Conservation (phyloP, 2,329 filamentous ascomycete species). For the Myriosclerotinia curreyana region DNA sequence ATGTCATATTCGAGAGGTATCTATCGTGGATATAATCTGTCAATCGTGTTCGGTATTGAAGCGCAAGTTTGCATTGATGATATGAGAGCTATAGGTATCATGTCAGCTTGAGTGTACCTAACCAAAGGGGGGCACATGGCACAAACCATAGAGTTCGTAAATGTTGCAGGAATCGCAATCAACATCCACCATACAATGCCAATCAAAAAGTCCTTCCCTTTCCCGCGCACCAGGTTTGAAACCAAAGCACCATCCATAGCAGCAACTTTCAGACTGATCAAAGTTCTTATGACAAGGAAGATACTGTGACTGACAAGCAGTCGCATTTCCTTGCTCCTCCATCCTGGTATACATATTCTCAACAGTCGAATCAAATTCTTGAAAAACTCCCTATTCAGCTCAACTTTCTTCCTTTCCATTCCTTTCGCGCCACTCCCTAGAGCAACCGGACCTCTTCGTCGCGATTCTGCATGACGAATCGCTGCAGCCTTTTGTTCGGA, state of each 20-base stretch:
- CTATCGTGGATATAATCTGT: constrained; percentile 95
- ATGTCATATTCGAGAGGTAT: constrained; percentile 96
- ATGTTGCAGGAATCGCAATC: constrained; percentile 91
- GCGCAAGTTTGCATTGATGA: constrained; percentile 89
- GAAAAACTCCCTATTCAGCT: constrained; percentile 85
- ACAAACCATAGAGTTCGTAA: constrained; percentile 96
- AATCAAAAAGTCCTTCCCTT: constrained; percentile 82
- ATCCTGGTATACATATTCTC: constrained; percentile 85
- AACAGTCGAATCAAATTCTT: constrained; percentile 65
- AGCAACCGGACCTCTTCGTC: constrained; percentile 52
- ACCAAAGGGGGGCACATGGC: background rate
- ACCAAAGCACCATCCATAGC: constrained; percentile 93
- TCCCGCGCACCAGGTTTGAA: constrained; percentile 86
- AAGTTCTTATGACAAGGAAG: constrained; percentile 83
- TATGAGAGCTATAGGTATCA: constrained; percentile 69
- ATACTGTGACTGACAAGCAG: constrained; percentile 87
- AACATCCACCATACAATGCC: constrained; percentile 98
- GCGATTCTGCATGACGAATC: constrained; percentile 59
- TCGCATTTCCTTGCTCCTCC: constrained; percentile 82
- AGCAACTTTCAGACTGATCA: constrained; percentile 93
- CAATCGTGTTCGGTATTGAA: constrained; percentile 88
- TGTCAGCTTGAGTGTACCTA: constrained; percentile 22
- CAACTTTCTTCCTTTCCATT: constrained; percentile 70
- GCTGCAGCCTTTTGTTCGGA: constrained; percentile 88
- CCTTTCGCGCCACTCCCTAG: constrained; percentile 36